These are phyloP conservation scores for Berberis vulgaris DNA, from an alignment of 164 flowering plant species.

Conservation along the genomic window DNA sequence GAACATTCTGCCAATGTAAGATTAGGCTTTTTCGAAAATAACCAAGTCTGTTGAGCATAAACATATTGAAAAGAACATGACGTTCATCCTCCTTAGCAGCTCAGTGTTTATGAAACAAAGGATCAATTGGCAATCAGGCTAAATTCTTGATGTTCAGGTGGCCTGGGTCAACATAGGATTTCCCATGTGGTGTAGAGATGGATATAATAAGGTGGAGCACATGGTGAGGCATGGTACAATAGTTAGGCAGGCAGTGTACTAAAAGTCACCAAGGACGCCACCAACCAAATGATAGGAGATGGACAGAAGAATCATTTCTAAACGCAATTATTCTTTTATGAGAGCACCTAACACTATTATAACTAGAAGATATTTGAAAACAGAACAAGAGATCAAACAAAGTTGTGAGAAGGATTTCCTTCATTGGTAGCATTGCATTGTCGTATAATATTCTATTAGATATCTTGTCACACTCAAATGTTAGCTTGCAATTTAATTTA, in stretches of 20 bases:
- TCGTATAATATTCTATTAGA: not conserved
- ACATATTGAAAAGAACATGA: too few relatives aligned
- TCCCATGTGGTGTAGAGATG: not conserved
- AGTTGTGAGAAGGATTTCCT: not conserved
- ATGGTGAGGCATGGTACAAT: slow-evolving; percentile 14
- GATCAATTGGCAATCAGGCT: too few relatives aligned
- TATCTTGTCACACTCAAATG: not conserved
- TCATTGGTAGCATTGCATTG: not conserved
- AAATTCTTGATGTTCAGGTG: too few relatives aligned
- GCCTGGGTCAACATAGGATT: too few relatives aligned
- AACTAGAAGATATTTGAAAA: not conserved
- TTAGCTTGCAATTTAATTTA: not conserved
- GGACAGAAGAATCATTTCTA: not conserved
- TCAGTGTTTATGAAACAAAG: too few relatives aligned
- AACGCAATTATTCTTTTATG: not conserved
- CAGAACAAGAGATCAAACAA: not conserved
- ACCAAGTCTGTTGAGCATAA: too few relatives aligned
- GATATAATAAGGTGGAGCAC: slow-evolving; percentile 9
- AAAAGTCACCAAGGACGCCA: slow-evolving; percentile 8
- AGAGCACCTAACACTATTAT: not conserved
- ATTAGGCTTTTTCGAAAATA: too few relatives aligned
- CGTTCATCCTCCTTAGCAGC: too few relatives aligned
- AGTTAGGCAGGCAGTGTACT: not conserved
- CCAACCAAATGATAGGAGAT: slow-evolving; percentile 16
- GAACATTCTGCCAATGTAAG: too few relatives aligned